Conservation (phyloP, 2,329 filamentous ascomycete genomes). For the Gnomoniopsis sp. region DNA sequence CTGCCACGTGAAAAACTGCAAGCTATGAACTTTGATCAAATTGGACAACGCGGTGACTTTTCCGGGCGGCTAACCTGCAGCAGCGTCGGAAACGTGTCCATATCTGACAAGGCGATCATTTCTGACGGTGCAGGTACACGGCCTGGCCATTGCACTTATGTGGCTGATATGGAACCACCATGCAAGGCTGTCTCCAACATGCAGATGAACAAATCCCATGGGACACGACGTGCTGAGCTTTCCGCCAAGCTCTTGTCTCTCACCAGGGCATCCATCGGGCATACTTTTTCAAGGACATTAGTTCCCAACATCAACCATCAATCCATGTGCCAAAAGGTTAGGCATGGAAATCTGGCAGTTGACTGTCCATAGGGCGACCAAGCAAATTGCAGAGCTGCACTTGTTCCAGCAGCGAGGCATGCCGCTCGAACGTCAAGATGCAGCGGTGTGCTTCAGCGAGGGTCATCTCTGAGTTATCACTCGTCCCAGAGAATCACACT, state of each 20-base stretch:
- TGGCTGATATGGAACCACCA: not conserved
- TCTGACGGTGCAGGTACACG: not conserved
- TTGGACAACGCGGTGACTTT: not conserved
- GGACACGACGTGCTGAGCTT: not conserved
- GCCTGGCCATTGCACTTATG: not conserved
- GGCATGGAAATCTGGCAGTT: not conserved
- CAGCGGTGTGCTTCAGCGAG: conserved; percentile 11
- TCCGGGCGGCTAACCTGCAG: conserved; percentile 10
- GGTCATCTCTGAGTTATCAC: conserved; percentile 11
- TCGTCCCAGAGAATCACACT: conserved; percentile 13
- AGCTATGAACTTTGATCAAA: not conserved
- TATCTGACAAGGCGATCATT: conserved; percentile 3
- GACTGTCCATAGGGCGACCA: conserved; percentile 16
- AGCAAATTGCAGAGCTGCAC: conserved; percentile 4
- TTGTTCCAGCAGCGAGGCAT: not conserved
- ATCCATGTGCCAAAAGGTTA: not conserved
- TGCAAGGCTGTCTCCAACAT: conserved; percentile 9
- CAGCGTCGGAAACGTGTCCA: conserved; percentile 5
- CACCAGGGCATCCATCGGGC: not conserved
- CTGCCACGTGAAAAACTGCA: not conserved
- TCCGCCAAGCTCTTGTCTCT: not conserved
- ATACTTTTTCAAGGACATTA: not conserved
- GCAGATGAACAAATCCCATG: conserved; percentile 4
- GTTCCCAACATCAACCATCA: not conserved
- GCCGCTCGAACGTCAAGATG: conserved; percentile 3